These are phyloP conservation scores for Suhomyces sp. DNA, from an alignment of 805 yeast species.

Conservation along the genomic window DNA sequence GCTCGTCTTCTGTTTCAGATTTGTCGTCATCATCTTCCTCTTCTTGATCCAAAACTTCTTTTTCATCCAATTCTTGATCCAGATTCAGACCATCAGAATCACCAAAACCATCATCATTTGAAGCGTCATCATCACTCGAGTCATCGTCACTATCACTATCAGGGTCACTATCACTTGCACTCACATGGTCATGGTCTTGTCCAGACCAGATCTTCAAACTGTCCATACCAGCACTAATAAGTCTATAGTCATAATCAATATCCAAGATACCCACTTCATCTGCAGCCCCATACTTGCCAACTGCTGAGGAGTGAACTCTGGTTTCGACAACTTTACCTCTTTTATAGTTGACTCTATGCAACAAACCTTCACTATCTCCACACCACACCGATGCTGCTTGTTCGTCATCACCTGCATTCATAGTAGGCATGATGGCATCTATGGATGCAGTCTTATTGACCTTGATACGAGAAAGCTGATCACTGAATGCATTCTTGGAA, in stretches of 20 bases:
- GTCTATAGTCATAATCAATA: slow-evolving; percentile 75
- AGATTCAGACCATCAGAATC: slow-evolving; percentile 4
- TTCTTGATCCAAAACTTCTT: no score
- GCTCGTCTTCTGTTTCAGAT: slow-evolving; percentile 13
- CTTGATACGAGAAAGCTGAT: slow-evolving; percentile 77
- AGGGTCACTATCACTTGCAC: slow-evolving; percentile 16
- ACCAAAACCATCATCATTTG: slow-evolving; percentile 10
- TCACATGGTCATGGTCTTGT: slow-evolving; percentile 19
- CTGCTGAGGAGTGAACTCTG: slow-evolving; percentile 57
- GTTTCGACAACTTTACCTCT: slow-evolving; percentile 63
- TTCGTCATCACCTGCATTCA: slow-evolving; percentile 51
- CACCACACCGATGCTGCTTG: slow-evolving; percentile 60
- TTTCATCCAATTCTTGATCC: no score
- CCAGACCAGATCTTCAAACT: slow-evolving; percentile 72
- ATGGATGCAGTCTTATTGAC: slow-evolving; percentile 69
- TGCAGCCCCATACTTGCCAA: slow-evolving; percentile 33
- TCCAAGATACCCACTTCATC: slow-evolving; percentile 82
- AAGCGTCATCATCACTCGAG: slow-evolving; percentile 26
- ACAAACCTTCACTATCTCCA: slow-evolving; percentile 75
- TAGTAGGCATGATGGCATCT: slow-evolving; percentile 62
- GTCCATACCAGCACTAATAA: slow-evolving; percentile 84
- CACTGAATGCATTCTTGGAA: slow-evolving; percentile 62
- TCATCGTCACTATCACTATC: slow-evolving; percentile 22
- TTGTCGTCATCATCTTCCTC: slow-evolving; percentile 13
- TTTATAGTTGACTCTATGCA: slow-evolving; percentile 65